phyloP scores from a whole-genome alignment of 2,329 filamentous ascomycete species.

The Talaromyces islandicus region DNA sequence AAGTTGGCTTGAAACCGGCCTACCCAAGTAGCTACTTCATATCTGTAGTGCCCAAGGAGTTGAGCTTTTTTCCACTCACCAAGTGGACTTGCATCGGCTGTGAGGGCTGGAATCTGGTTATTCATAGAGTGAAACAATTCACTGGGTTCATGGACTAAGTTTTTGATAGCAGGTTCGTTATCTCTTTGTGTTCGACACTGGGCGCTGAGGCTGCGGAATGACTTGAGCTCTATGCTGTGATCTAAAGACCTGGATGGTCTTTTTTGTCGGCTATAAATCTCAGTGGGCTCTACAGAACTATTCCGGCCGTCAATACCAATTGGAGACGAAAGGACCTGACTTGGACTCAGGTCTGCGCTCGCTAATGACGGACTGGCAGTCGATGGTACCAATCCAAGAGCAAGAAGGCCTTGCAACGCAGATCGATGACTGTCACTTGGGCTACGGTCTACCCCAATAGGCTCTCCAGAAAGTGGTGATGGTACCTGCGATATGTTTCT shows the following conservation, averaged over 20 bases:
- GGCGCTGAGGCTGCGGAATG: background rate
- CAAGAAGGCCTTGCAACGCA: background rate
- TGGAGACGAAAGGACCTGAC: background rate
- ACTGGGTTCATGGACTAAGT: background rate
- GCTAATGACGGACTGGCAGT: background rate
- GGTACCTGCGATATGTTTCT: background rate
- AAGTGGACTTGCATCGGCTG: background rate
- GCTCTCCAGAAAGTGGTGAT: background rate
- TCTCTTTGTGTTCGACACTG: background rate
- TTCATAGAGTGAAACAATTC: background rate
- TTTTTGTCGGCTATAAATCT: background rate
- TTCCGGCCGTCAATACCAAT: background rate
- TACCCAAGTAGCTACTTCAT: slow-evolving; percentile 44
- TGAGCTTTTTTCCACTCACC: slow-evolving; percentile 21
- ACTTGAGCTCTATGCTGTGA: background rate
- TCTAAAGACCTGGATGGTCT: background rate
- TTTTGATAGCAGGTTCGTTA: background rate
- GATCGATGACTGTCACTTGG: background rate
- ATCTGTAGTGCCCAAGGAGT: slow-evolving; percentile 40
- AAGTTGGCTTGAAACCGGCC: slow-evolving; percentile 8
- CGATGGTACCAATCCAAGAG: background rate
- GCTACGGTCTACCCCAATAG: background rate
- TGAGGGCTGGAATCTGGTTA: background rate
- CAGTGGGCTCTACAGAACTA: background rate
- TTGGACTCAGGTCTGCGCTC: background rate